Conservation (phyloP, 2,329 filamentous ascomycete species). For the Epichloe scottii region DNA sequence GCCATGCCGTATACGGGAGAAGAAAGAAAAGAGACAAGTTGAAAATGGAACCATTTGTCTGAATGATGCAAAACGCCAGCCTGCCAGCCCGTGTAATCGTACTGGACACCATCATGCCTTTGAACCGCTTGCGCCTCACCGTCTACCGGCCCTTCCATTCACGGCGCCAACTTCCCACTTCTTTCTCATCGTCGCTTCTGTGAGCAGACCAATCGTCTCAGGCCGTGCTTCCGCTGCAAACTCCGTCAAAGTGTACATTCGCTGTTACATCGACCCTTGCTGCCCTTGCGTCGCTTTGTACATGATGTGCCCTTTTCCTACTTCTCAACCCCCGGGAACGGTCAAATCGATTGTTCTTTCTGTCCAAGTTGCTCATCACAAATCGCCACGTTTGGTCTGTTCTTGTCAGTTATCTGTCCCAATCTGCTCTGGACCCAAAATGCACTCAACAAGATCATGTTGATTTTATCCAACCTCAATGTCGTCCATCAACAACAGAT, state of each 20-base stretch:
- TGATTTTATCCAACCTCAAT: constrained; percentile 6
- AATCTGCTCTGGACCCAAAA: constrained; percentile 2
- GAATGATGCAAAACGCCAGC: constrained; percentile 7
- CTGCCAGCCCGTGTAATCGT: constrained; percentile 1
- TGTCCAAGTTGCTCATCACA: neutral
- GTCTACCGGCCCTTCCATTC: neutral
- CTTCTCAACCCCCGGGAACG: neutral
- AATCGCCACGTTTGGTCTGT: neutral
- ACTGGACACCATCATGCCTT: constrained; percentile 2
- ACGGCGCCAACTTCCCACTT: neutral
- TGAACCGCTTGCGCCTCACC: constrained; percentile 1
- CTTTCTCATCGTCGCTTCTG: neutral
- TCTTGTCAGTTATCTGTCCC: constrained; percentile 3
- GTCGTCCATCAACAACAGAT: constrained; percentile 1
- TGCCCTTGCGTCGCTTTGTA: neutral
- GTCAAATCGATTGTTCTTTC: neutral
- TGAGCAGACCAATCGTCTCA: neutral
- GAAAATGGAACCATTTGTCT: neutral
- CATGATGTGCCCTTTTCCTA: neutral
- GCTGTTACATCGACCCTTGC: neutral
- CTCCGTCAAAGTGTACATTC: neutral
- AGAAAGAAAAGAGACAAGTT: neutral
- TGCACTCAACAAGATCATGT: constrained; percentile 2
- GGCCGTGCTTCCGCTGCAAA: neutral
- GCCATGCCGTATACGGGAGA: constrained; percentile 3